Base-by-base conservation (phyloP, 352 stramenopile genomes). In the Phytophthora hibernalis region DNA sequence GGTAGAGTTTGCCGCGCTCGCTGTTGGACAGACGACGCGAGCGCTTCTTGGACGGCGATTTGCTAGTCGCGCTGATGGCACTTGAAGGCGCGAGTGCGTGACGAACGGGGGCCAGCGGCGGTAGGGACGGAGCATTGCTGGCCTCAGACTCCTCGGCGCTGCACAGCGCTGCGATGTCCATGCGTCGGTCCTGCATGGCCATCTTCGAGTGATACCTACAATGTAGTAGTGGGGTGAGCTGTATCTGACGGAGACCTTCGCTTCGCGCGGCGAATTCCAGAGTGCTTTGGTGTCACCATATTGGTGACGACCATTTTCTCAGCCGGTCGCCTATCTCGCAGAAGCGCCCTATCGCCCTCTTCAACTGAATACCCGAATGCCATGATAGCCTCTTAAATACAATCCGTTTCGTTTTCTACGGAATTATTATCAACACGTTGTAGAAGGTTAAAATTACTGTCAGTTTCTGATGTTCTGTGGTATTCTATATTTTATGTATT, bases 1-100 rank as follows among this genome's bases (percentile, higher is more conserved):
- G 80, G 52, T 91, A 89, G n/a, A 81, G 50, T 40, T 89, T 91
- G 45, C 80, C 77, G 7, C 82, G 80, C 54, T 85, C 74, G 59
- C 80, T 91, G 65, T 89, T 90, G 38, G 65, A 79, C 54, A 90
- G 73, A 50, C 77, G 77, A 2, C 70, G 71, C 30, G 72, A 75
- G 37, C 69, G 70, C 55, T 83, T 85, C 61, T 80, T 83, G 33
- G 61, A 59, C 30, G 54, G 33, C 16, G 54, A 54, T 42, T 61
- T 67, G 33, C 43, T 38, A 44, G 12, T 70, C 12, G 58, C 42
- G 42, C 15, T 15, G 8, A 28, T 22, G 11, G 47, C 28, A 45
- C 6, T 54, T 55, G 37, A 40, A 55, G 30, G 26, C 37, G 37
- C 37, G 13, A 22, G 37, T 5, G 35, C 21, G 21, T 66, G 30